Base-by-base conservation (phyloP, 768 basidiomycete species). In the Goffeauzyma gilvescens region DNA sequence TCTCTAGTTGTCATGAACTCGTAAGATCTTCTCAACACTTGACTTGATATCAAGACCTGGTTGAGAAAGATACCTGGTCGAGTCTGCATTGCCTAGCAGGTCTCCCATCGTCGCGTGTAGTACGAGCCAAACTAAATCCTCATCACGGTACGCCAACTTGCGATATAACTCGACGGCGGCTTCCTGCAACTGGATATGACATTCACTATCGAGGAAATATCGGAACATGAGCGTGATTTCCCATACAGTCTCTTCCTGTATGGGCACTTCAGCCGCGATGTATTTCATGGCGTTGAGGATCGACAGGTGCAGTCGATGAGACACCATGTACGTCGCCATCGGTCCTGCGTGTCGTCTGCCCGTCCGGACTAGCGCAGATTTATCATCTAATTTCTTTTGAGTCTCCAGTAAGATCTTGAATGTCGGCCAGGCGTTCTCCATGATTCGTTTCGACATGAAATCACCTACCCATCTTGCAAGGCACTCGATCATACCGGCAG, bases 351-450 rank as follows among this genome's bases (percentile, higher is more conserved):
- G 67, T 10, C 68, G 69, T 5, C 48, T 51, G 9, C 69, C 72
- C 4, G 76, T 68, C 32, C 74, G 70, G 21, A 75, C 65, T 30
- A 90, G 66, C 0, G 86, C 83, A 38, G 65, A 83, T 14, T 67
- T 65, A 30, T 69, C 58, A 50, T 90, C 84, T 7, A 70, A 74
- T n/a, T 60, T 62, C 42, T 76, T 73, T 17, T 86, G 69, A 15
- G 65, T 68, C 2, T 59, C 62, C 28, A 95, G 64, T 44, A 93
- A 68, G 7, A 49, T 54, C 28, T 65, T 68, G 57, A 90, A 82
- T 31, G 71, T 74, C 1, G 90, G 90, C 89, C 90, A 96, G 15
- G 86, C 72, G 49, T 95, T 82, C 50, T 93, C 84, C 75, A 87
- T 80, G 24, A 96, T 72, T 42, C 81, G 69, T 25, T 75, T 69